A percentile compares a stretch with the other conserved stretches of the same genome.
Evolutionary conservation across 768 basidiomycete species (phyloP).

Genomic region (Grammothele lineata): DNA sequence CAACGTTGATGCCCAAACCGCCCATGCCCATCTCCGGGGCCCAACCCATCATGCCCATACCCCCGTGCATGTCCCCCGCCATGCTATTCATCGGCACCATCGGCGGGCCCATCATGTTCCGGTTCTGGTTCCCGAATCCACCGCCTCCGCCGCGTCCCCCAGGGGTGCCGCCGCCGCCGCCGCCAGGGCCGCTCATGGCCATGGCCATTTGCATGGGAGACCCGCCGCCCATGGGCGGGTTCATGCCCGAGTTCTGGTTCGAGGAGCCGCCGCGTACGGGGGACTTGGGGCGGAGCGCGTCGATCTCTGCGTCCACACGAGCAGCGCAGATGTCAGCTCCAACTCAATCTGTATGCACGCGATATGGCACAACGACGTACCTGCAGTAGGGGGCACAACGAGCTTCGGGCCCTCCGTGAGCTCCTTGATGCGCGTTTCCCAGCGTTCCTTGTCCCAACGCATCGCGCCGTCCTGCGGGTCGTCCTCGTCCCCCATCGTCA

Average conservation of each 20-base stretch:
- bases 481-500: constrained; percentile 24
- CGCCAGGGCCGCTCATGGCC: constrained; percentile 13
- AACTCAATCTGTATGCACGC: constrained; percentile 2
- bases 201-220: constrained; percentile 31
- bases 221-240: constrained; percentile 29
- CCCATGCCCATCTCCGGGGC: not conserved
- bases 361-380: constrained; percentile 18
- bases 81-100: constrained; percentile 40
- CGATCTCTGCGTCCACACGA: constrained; percentile 54
- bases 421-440: constrained; percentile 60
- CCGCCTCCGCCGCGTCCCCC: constrained; percentile 15
- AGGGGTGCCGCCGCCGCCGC: constrained; percentile 3
- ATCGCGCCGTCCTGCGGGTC: constrained; percentile 28
- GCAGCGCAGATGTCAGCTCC: constrained; percentile 13
- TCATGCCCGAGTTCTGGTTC: constrained; percentile 25
- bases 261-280: constrained; percentile 47
- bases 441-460: constrained; percentile 57
- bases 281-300: constrained; percentile 80
- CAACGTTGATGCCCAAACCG: constrained; percentile 3
- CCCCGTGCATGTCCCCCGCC: constrained; percentile 3
- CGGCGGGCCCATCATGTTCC: constrained; percentile 30
- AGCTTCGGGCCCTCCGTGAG: constrained; percentile 46
- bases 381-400: constrained; percentile 65
- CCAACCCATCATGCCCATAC: constrained; percentile 24
- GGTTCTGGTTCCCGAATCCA: constrained; percentile 14